Base-by-base conservation (phyloP, 2,329 filamentous ascomycete genomes). In the Paecilomyces dactylethromorphus region DNA sequence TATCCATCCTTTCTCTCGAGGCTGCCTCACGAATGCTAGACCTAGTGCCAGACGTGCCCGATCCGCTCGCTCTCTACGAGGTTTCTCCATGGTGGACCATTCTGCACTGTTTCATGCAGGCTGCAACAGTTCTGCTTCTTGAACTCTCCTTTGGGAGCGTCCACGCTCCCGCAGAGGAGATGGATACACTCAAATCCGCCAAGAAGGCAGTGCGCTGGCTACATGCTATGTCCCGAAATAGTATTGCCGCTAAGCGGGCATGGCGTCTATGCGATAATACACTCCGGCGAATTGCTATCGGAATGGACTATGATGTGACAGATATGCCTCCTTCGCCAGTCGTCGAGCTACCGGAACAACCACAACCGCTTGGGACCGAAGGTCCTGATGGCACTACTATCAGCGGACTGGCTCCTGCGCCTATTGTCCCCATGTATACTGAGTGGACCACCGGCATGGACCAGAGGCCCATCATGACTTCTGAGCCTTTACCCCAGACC, bases 131-230 rank as follows among this genome's bases (percentile, higher is more conserved):
- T 18, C 67, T 79, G 29, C 72, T 79, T 54, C 72, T 79, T n/a
- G 77, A 79, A 63, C 66, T 79, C 5, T 74, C 76, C 12, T 79
- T 79, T 54, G 72, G 74, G 22, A 70, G 67, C 53, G 71, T 78
- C n/a, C 77, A 79, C 61, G 72, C 74, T 63, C 76, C 77, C 5
- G 68, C 74, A 12, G 68, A 74, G 29, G 76, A 77, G 53, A 64
- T 64, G 5, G 64, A 65, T 8, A 72, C 76, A n/a, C 59, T 79
- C 5, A 53, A 61, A 1, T 60, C 71, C 1, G 61, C 73, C 11
- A 79, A 79, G 59, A 79, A 79, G 59, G 73, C 70, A 8, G 68
- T 76, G 21, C 69, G 72, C 32, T 79, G 77, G 77, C 71, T 79
- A 12, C 71, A 73, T 56, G 66, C 71, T 31, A 74, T 79, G 68